phyloP scores from a whole-genome alignment of 495 filamentous ascomycete species.

The Xylaria telfairii region DNA sequence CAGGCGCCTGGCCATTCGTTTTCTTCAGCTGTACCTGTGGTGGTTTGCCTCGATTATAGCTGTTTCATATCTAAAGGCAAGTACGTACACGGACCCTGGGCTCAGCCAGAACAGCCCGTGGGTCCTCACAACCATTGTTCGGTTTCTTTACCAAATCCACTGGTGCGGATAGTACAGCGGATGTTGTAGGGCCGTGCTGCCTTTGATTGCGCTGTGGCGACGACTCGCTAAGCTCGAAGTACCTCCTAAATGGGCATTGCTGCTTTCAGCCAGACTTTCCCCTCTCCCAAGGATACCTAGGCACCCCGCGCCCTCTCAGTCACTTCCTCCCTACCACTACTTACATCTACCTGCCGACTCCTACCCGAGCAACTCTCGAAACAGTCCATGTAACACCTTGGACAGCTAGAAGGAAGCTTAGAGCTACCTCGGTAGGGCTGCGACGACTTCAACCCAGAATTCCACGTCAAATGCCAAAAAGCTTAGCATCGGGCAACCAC shows the following conservation, averaged over 20 bases:
- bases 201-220: conserved; percentile 24
- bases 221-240: conserved; percentile 22
- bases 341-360: conserved; percentile 27
- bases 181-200: conserved; percentile 25
- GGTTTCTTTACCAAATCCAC: neutral
- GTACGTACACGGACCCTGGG: neutral
- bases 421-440: conserved; percentile 38
- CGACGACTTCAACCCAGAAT: conserved; percentile 24
- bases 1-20: neutral
- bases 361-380: conserved; percentile 42
- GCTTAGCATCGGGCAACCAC: conserved; percentile 20
- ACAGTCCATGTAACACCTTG: conserved; percentile 55
- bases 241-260: conserved; percentile 25
- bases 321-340: conserved; percentile 14
- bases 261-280: conserved; percentile 31
- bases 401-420: conserved; percentile 30
- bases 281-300: conserved; percentile 14
- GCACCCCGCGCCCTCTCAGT: neutral
- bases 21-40: conserved; percentile 20
- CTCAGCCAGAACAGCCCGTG: conserved; percentile 5
- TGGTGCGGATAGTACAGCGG: conserved; percentile 12
- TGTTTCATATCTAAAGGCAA: neutral
- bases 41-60: conserved; percentile 18
- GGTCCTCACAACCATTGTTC: neutral
- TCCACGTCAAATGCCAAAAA: conserved; percentile 31